Evolutionary conservation across 352 stramenopile genomes (phyloP).

Genomic region (Globisporangium iwayamae): DNA sequence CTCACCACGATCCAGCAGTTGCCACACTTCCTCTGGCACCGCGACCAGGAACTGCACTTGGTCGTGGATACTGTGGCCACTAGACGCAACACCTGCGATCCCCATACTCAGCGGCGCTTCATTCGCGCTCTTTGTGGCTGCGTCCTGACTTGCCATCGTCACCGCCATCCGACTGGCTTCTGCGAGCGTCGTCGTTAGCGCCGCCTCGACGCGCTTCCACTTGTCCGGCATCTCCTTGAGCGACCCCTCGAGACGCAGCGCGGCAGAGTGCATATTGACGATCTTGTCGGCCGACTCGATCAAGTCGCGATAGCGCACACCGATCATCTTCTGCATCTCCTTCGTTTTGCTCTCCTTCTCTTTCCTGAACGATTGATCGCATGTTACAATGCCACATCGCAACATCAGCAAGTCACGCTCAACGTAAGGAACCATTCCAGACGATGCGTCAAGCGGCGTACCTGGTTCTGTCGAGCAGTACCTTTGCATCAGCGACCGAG

Average conservation of each 20-base stretch:
- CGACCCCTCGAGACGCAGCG: conserved; percentile 71
- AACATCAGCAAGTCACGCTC: not conserved
- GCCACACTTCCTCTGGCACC: conserved; percentile 68
- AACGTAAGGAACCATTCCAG: not conserved
- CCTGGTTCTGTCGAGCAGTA: conserved; percentile 75
- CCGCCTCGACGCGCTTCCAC: conserved; percentile 65
- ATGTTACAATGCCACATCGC: not conserved
- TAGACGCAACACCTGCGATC: not conserved
- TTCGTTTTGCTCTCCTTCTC: conserved; percentile 87
- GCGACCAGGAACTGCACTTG: conserved; percentile 53
- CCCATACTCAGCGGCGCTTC: not conserved
- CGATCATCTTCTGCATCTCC: conserved; percentile 93
- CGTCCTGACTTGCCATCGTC: conserved; percentile 6
- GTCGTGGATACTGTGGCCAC: conserved; percentile 15
- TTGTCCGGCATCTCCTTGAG: conserved; percentile 84
- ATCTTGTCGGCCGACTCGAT: conserved; percentile 93
- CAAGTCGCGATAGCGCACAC: conserved; percentile 89
- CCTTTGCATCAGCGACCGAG: conserved; percentile 80
- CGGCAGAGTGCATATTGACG: conserved; percentile 89
- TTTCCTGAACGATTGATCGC: conserved; percentile 31
- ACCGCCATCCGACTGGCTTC: conserved; percentile 20
- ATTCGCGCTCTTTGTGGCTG: not conserved
- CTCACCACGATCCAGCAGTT: conserved; percentile 59
- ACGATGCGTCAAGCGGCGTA: conserved; percentile 14
- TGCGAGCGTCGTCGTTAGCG: conserved; percentile 30